A percentile compares a stretch with the other conserved stretches of the same genome.
phyloP scores from a whole-genome alignment of 2,329 filamentous ascomycete species.

The Apiospora phragmitis region DNA sequence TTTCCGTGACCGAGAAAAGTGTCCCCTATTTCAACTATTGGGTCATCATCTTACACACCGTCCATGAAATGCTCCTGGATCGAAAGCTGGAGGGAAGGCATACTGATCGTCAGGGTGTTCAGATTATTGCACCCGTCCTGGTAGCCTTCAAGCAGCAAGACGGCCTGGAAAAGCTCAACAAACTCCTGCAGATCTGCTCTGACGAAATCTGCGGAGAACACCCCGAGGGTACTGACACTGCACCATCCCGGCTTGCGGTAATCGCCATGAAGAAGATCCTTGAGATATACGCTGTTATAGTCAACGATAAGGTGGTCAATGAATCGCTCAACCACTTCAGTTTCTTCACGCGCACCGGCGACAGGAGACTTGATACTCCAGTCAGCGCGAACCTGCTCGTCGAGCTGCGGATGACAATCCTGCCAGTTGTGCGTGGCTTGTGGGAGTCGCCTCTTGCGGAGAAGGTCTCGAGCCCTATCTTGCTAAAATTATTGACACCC shows the following conservation, averaged over 20 bases:
- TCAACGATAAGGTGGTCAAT: conserved; percentile 75
- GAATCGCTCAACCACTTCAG: conserved; percentile 67
- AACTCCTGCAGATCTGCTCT: conserved; percentile 70
- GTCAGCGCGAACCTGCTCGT: conserved; percentile 75
- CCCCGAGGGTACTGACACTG: conserved; percentile 43
- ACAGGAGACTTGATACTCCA: conserved; percentile 42
- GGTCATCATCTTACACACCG: conserved; percentile 75
- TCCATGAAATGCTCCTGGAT: conserved; percentile 80
- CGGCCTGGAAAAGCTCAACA: conserved; percentile 73
- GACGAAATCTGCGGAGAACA: conserved; percentile 49
- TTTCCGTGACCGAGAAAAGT: conserved; percentile 45
- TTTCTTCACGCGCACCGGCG: conserved; percentile 40
- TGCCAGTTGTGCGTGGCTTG: conserved; percentile 73
- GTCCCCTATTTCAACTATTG: conserved; percentile 75
- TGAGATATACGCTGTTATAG: conserved; percentile 75
- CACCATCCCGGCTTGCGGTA: conserved; percentile 49
- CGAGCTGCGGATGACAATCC: conserved; percentile 77
- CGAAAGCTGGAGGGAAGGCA: conserved; percentile 45
- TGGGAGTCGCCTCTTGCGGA: conserved; percentile 88
- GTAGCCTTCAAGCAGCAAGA: conserved; percentile 82
- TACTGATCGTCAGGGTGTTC: conserved; percentile 49
- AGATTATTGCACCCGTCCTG: conserved; percentile 73
- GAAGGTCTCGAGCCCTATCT: conserved; percentile 76
- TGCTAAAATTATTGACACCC: conserved; percentile 77
- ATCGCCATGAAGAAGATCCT: conserved; percentile 79